Evolutionary conservation across 2,329 filamentous ascomycete genomes (phyloP).

Genomic region (Cucurbitaria berberidis): DNA sequence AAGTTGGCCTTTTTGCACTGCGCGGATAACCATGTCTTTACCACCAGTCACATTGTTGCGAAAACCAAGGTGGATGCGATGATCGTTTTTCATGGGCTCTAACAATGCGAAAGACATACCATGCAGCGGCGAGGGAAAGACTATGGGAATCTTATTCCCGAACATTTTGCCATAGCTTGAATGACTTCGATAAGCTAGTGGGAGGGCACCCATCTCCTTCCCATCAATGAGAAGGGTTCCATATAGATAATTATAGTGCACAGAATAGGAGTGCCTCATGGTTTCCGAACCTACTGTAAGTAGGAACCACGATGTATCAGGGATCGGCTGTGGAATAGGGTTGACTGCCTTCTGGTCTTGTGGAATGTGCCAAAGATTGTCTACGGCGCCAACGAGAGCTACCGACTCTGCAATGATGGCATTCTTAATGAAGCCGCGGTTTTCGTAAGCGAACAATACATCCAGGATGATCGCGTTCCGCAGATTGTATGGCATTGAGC

Average conservation of each 20-base stretch:
- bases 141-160: slow-evolving; percentile 58
- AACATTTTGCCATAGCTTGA: slow-evolving; percentile 59
- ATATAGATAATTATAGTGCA: slow-evolving; percentile 56
- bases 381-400: slow-evolving; percentile 47
- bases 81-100: slow-evolving; percentile 47
- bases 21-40: slow-evolving; percentile 53
- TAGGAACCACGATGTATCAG: slow-evolving; percentile 43
- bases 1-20: slow-evolving; percentile 28
- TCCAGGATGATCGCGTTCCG: slow-evolving; percentile 56
- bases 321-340: slow-evolving; percentile 1
- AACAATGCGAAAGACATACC: slow-evolving; percentile 57
- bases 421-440: slow-evolving; percentile 44
- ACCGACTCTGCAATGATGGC: slow-evolving; percentile 43
- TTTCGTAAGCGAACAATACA: slow-evolving; percentile 50
- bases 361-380: slow-evolving; percentile 52
- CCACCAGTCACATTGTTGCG: slow-evolving; percentile 30
- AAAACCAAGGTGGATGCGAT: slow-evolving; percentile 63
- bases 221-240: slow-evolving; percentile 60
- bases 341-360: slow-evolving; percentile 11
- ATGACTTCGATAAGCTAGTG: slow-evolving; percentile 56
- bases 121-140: slow-evolving; percentile 57
- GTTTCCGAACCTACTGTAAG: slow-evolving; percentile 31
- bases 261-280: slow-evolving; percentile 24
- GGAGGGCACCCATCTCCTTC: slow-evolving; percentile 59
- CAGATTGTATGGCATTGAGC: slow-evolving; percentile 40